A percentile compares a stretch with the other conserved stretches of the same genome.
Conservation (phyloP, 495 filamentous ascomycete genomes). For the Neurospora sp. region DNA sequence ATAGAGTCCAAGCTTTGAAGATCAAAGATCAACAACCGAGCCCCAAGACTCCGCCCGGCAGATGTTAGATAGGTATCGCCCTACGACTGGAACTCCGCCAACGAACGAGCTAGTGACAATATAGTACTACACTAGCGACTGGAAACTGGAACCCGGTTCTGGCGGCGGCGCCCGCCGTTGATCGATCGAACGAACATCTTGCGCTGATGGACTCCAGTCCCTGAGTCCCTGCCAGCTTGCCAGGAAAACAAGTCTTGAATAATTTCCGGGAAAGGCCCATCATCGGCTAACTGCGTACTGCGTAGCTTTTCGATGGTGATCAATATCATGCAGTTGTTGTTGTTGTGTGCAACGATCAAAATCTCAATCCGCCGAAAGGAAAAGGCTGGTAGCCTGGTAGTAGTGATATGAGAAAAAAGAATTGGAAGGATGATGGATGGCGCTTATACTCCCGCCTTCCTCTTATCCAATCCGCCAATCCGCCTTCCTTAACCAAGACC, state of each 20-base stretch:
- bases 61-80: background rate
- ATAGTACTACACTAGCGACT: background rate
- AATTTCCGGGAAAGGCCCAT: background rate
- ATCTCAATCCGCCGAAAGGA: background rate
- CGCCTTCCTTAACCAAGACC: background rate
- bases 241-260: background rate
- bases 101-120: background rate
- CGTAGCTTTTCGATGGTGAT: background rate
- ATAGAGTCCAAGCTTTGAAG: background rate
- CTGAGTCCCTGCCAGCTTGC: no score
- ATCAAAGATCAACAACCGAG: background rate
- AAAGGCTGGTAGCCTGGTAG: background rate
- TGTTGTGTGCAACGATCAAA: background rate
- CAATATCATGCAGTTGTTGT: background rate
- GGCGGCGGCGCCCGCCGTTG: background rate
- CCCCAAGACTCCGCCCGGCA: background rate
- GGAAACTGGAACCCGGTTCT: background rate
- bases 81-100: background rate
- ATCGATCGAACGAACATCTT: background rate
- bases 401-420: background rate
- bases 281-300: background rate
- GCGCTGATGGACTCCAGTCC: background rate
- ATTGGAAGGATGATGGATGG: background rate
- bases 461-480: background rate
- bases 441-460: background rate